A percentile compares a stretch with the other conserved stretches of the same genome.
Evolutionary conservation across 1,284 basidiomycete genomes (phyloP).

Genomic region (Cerioporus squamosus): DNA sequence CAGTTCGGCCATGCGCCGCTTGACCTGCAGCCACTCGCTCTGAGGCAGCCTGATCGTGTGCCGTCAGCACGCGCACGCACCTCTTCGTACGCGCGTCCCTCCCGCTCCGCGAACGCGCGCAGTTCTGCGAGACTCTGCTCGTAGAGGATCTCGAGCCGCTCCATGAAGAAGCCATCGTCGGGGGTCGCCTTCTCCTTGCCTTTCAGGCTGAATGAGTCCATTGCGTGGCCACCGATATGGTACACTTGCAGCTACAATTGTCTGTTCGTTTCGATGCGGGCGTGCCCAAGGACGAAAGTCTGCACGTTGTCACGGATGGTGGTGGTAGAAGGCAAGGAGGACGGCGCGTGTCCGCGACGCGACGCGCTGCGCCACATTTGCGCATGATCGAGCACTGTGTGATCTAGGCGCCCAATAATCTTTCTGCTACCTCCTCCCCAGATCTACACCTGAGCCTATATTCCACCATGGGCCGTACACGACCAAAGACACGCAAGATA

Average conservation of each 20-base stretch:
- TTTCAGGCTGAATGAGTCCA: slow-evolving; percentile 14
- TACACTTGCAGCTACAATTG: not conserved
- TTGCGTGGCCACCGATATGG: not conserved
- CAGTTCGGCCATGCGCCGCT: slow-evolving; percentile 57
- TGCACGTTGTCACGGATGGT: not conserved
- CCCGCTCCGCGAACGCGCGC: slow-evolving; percentile 59
- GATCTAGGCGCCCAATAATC: slow-evolving; percentile 25
- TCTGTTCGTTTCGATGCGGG: too few relatives aligned
- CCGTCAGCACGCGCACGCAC: slow-evolving; percentile 39
- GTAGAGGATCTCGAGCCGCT: slow-evolving; percentile 64
- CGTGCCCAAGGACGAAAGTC: not conserved
- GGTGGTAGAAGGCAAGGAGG: not conserved
- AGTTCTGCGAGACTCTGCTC: slow-evolving; percentile 60
- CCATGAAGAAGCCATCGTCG: slow-evolving; percentile 56
- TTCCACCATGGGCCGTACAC: slow-evolving; percentile 63
- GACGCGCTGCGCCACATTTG: slow-evolving; percentile 1
- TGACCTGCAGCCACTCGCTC: slow-evolving; percentile 43
- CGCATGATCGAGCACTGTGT: slow-evolving; percentile 8
- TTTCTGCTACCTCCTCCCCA: slow-evolving; percentile 3
- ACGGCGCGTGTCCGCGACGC: not conserved
- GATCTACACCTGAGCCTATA: not conserved
- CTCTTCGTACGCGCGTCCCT: slow-evolving; percentile 61
- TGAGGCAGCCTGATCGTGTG: not conserved
- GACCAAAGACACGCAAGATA: slow-evolving; percentile 57
- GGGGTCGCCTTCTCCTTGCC: slow-evolving; percentile 24